A percentile compares a stretch with the other conserved stretches of the same genome.
Evolutionary conservation across 805 yeast species (phyloP).

Genomic region (Torulaspora maleeae): DNA sequence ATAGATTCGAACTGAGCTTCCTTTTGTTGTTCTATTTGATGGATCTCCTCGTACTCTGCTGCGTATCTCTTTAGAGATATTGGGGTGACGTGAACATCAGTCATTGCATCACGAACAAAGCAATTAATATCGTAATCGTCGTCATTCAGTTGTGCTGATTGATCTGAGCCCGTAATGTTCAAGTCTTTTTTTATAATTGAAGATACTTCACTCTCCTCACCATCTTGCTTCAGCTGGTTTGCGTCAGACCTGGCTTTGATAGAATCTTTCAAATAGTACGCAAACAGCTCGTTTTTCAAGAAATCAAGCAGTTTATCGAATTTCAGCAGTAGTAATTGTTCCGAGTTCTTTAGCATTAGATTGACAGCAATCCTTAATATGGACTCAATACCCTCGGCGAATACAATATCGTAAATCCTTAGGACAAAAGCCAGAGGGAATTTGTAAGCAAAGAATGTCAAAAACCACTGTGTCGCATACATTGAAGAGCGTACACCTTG

Average conservation of each 20-base stretch:
- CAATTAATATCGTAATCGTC: constrained; percentile 59
- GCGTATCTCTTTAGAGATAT: constrained; percentile 63
- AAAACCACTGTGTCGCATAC: constrained; percentile 98
- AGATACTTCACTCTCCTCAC: constrained; percentile 16
- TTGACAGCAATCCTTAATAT: constrained; percentile 79
- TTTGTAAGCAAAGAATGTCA: constrained; percentile 90
- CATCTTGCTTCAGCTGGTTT: constrained; percentile 32
- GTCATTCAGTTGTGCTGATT: constrained; percentile 18
- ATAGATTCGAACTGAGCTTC: constrained; percentile 60
- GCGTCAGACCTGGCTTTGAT: constrained; percentile 16
- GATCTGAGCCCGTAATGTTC: constrained; percentile 3
- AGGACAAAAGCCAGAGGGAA: constrained; percentile 86
- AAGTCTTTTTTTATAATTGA: constrained; percentile 18
- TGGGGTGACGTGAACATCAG: constrained; percentile 63
- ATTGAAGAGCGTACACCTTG: constrained; percentile 89
- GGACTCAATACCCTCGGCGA: constrained; percentile 89
- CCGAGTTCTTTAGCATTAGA: constrained; percentile 65
- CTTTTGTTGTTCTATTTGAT: constrained; percentile 59
- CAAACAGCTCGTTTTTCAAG: constrained; percentile 75
- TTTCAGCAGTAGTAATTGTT: constrained; percentile 50
- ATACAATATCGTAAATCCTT: constrained; percentile 79
- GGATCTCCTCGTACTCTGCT: constrained; percentile 71
- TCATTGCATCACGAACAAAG: constrained; percentile 73
- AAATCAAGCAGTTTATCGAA: constrained; percentile 76
- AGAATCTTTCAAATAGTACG: constrained; percentile 49